phyloP scores from a whole-genome alignment of 345 rosid species.

The Citrus glauca region DNA sequence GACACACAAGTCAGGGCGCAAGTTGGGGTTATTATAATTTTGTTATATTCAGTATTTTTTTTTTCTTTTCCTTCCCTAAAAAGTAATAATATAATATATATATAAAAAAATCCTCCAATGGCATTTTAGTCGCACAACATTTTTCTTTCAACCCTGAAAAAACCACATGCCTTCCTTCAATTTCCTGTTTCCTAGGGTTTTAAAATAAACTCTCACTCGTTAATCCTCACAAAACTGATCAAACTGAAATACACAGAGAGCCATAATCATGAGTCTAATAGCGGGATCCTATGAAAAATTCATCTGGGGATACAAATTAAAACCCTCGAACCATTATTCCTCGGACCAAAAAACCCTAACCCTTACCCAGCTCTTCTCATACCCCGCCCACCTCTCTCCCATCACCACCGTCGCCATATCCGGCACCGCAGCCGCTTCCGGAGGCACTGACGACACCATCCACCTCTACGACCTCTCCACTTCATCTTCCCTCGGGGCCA shows the following conservation, averaged over 20 bases:
- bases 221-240: neutral
- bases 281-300: slow-evolving; percentile 92
- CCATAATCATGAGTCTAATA: slow-evolving; percentile 51
- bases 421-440: slow-evolving; percentile 83
- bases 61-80: no score
- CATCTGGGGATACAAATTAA: slow-evolving; percentile 87
- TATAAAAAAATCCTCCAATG: neutral
- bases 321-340: slow-evolving; percentile 38
- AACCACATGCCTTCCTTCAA: neutral
- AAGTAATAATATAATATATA: neutral
- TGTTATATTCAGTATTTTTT: neutral
- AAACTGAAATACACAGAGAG: neutral
- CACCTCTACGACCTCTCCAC: slow-evolving; percentile 82
- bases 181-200: neutral
- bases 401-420: slow-evolving; percentile 75
- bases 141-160: slow-evolving; percentile 10
- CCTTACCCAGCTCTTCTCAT: slow-evolving; percentile 73
- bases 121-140: neutral
- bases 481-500: slow-evolving; percentile 80
- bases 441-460: slow-evolving; percentile 75
- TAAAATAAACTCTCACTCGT: neutral
- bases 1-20: fast-evolving
- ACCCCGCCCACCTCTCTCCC: slow-evolving; percentile 81
- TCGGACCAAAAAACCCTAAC: slow-evolving; percentile 31
- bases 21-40: no score